phyloP scores from a whole-genome alignment of 2,329 filamentous ascomycete genomes.

The Clonostachys solani region DNA sequence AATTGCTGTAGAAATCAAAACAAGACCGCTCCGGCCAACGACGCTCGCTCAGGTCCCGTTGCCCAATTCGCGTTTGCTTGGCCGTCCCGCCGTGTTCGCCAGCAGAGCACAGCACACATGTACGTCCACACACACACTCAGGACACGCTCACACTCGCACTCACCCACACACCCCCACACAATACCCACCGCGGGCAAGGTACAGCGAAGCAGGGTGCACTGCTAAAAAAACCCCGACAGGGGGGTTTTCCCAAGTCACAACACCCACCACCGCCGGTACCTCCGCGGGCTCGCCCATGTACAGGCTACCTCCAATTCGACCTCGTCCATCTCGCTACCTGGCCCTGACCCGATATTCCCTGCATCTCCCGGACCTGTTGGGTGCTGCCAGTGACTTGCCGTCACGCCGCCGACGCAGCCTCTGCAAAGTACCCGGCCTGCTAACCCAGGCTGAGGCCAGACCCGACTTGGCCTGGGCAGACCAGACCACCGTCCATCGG shows the following conservation, averaged over 20 bases:
- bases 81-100: neutral
- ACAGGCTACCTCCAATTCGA: slow-evolving; percentile 14
- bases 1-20: no score
- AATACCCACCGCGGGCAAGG: neutral
- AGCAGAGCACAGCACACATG: neutral
- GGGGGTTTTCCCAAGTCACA: slow-evolving; percentile 1
- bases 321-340: slow-evolving; percentile 5
- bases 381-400: slow-evolving; percentile 3
- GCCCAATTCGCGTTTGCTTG: neutral
- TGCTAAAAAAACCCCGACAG: no score
- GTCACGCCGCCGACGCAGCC: slow-evolving; percentile 13
- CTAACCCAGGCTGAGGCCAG: neutral
- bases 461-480: neutral
- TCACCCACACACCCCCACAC: neutral
- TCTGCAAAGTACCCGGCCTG: no score
- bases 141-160: neutral
- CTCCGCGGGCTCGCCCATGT: slow-evolving; percentile 1
- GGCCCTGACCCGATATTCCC: slow-evolving; percentile 20
- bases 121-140: neutral
- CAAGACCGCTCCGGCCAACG: neutral
- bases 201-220: no score
- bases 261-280: neutral
- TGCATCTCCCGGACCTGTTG: slow-evolving; percentile 17
- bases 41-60: no score
- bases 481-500: neutral